Evolutionary conservation across 2,329 filamentous ascomycete species (phyloP).

Genomic region (Sporothrix brasiliensis): DNA sequence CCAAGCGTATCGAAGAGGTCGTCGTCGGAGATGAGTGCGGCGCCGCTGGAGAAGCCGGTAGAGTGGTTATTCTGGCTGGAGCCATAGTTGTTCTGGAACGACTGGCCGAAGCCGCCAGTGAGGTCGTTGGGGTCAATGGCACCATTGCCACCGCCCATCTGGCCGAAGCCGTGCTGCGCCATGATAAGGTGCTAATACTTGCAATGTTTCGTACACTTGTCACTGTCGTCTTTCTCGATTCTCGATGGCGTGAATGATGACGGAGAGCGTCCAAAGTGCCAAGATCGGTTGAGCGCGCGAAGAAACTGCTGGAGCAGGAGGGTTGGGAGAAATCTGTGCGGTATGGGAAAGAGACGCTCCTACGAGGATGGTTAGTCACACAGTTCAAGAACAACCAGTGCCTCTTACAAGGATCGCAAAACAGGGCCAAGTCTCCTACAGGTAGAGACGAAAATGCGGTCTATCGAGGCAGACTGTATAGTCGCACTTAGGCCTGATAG

Average conservation of each 20-base stretch:
- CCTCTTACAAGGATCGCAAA: too few species aligned
- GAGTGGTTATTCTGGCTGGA: slow-evolving; percentile 60
- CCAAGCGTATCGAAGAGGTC: slow-evolving; percentile 78
- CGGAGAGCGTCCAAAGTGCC: background rate
- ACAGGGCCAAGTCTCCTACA: background rate
- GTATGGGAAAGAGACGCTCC: background rate
- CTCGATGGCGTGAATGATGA: background rate
- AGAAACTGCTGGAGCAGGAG: background rate
- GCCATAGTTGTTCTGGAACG: slow-evolving; percentile 64
- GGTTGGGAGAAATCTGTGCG: background rate
- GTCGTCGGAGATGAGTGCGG: slow-evolving; percentile 81
- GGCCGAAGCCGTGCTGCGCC: slow-evolving; percentile 61
- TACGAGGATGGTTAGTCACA: slow-evolving; percentile 20
- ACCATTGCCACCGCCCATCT: slow-evolving; percentile 56
- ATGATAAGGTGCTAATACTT: slow-evolving; percentile 42
- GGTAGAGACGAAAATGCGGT: slow-evolving; percentile 29
- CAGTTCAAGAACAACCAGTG: background rate
- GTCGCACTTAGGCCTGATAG: background rate
- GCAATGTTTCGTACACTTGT: too few species aligned
- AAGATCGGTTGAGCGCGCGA: background rate
- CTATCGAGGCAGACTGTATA: slow-evolving; percentile 23
- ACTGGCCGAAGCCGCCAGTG: slow-evolving; percentile 65
- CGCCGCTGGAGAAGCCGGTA: slow-evolving; percentile 75
- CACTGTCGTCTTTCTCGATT: background rate
- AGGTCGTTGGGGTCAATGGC: slow-evolving; percentile 82